phyloP scores from a whole-genome alignment of 192 early-diverging fungal species.

The Coemansia sp. region DNA sequence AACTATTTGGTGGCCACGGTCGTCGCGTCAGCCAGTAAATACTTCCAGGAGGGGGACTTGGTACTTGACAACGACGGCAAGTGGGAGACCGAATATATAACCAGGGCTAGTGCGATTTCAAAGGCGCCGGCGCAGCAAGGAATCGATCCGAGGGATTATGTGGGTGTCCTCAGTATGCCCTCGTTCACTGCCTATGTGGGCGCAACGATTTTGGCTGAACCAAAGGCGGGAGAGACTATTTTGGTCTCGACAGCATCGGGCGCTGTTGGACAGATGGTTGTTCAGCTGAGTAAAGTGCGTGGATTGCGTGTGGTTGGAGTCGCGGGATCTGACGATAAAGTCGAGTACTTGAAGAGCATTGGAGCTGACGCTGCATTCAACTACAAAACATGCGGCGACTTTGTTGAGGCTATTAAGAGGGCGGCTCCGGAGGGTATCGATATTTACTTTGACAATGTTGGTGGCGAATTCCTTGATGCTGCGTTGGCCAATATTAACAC shows the following conservation, averaged over 20 bases:
- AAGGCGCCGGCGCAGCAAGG: constrained; percentile 20
- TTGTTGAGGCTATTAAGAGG: constrained; percentile 57
- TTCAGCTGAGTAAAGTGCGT: constrained; percentile 75
- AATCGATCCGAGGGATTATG: constrained; percentile 61
- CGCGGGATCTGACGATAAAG: constrained; percentile 87
- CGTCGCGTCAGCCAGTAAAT: constrained; percentile 60
- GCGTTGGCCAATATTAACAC: constrained; percentile 68
- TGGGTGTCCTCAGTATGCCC: constrained; percentile 80
- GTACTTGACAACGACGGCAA: constrained; percentile 79
- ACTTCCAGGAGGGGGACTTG: constrained; percentile 70
- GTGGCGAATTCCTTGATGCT: constrained; percentile 80
- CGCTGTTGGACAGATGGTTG: constrained; percentile 75
- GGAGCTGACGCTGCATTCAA: constrained; percentile 90
- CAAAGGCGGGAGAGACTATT: constrained; percentile 82
- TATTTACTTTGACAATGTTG: constrained; percentile 86
- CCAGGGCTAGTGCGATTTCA: constrained; percentile 23
- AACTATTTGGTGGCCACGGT: constrained; percentile 60
- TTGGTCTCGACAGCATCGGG: constrained; percentile 83
- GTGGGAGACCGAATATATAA: constrained; percentile 52
- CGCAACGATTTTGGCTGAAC: constrained; percentile 64
- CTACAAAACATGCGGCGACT: constrained; percentile 76
- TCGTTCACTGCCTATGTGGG: constrained; percentile 80
- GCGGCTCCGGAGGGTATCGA: constrained; percentile 84
- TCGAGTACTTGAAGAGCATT: constrained; percentile 67
- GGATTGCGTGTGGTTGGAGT: constrained; percentile 83